Conservation (phyloP, 2,329 filamentous ascomycete genomes). For the Pleomassaria siparia region DNA sequence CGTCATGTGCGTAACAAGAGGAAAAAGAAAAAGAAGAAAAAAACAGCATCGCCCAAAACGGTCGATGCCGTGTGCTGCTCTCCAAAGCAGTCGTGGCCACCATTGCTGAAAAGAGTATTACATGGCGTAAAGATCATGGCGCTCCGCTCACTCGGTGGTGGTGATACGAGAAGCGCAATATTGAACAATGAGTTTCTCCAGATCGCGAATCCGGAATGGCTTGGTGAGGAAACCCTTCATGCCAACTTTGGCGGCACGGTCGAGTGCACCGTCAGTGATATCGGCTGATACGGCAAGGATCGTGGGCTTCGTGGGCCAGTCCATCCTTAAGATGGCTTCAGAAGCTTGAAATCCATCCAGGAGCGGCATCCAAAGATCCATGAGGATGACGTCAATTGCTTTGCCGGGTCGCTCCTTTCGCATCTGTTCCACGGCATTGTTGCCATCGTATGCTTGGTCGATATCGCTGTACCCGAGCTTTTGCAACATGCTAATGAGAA, state of each 20-base stretch:
- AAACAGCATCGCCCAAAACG: not conserved
- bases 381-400: constrained; percentile 64
- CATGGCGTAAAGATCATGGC: constrained; percentile 1
- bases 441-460: constrained; percentile 67
- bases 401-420: constrained; percentile 39
- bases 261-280: constrained; percentile 64
- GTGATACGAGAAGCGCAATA: constrained; percentile 39
- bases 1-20: too few relatives aligned
- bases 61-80: not conserved
- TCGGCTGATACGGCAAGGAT: constrained; percentile 68
- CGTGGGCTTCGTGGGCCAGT: constrained; percentile 41
- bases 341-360: constrained; percentile 74
- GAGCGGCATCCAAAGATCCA: constrained; percentile 77
- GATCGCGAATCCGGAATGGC: constrained; percentile 64
- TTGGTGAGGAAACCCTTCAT: constrained; percentile 72
- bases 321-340: constrained; percentile 60
- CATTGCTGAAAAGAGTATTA: not conserved
- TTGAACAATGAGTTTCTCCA: constrained; percentile 61
- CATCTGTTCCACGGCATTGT: constrained; percentile 66
- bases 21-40: not conserved
- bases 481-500: constrained; percentile 66
- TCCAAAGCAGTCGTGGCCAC: not conserved
- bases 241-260: constrained; percentile 61
- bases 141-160: not conserved
- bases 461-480: constrained; percentile 68